Percentiles rank a stretch among this genome's conserved stretches.
These are phyloP conservation scores for Leccinum obscurum DNA, from an alignment of 768 basidiomycete species.

Conservation along the genomic window DNA sequence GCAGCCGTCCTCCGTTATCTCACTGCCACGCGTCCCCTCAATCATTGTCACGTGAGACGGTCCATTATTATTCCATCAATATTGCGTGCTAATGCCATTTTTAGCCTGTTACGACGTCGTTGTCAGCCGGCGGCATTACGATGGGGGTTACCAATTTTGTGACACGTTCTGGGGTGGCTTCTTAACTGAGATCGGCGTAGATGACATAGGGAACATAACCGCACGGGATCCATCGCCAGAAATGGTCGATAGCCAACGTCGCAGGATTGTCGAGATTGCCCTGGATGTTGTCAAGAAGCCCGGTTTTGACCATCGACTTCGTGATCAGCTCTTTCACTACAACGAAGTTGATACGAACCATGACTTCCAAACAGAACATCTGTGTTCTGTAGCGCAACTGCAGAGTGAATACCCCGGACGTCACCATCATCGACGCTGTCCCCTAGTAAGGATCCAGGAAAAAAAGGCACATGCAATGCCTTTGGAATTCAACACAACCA, in stretches of 20 bases:
- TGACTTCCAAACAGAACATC: too few relatives aligned
- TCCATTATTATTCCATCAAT: not conserved
- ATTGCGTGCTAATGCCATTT: not conserved
- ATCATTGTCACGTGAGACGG: not conserved
- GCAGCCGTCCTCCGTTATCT: too few relatives aligned
- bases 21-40: not conserved
- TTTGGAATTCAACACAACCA: too few relatives aligned
- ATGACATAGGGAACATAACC: conserved; percentile 89
- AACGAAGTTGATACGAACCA: too few relatives aligned
- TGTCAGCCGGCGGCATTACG: not conserved
- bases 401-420: too few relatives aligned
- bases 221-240: conserved; percentile 96
- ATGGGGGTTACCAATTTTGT: not conserved
- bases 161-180: not conserved
- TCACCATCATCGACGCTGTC: too few relatives aligned
- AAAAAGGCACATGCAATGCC: too few relatives aligned
- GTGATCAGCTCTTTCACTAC: conserved; percentile 43
- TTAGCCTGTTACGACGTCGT: not conserved
- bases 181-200: conserved; percentile 81
- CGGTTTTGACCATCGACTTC: conserved; percentile 83
- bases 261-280: conserved; percentile 65
- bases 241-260: conserved; percentile 79
- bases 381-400: too few relatives aligned
- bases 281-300: conserved; percentile 86
- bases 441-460: too few relatives aligned